Base-by-base conservation (phyloP, 495 filamentous ascomycete species). In the Baudoinia panamericana region DNA sequence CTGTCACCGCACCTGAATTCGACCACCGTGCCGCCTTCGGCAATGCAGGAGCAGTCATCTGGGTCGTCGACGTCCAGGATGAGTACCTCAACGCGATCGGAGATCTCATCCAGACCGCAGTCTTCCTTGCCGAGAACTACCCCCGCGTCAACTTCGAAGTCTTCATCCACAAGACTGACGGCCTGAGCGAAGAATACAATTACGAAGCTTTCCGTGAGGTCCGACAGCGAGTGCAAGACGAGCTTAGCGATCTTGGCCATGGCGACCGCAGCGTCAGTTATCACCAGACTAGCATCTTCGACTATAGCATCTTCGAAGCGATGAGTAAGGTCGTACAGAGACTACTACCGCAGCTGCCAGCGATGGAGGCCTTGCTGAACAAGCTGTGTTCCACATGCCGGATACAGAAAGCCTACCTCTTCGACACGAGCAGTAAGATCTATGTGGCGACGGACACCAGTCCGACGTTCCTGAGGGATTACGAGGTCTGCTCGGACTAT, bases 291-390 rank as follows among this genome's bases (percentile, higher is more conserved):
- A 87, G 80, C 43, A 96, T 97, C 58, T 97, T 93, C 67, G 86
- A 97, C 56, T 88, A 96, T 60, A 85, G 76, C 44, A 93, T 97
- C 48, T 97, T 96, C 57, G 92, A 97, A 58, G 92, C 88, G 9
- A 95, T 96, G 58, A 85, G 79, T 60, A 95, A 94, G 55, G 90
- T 96, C 37, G 93, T 95, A 43, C 90, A 96, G 58, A 93, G 93
- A 57, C 73, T 97, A 16, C 90, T 96, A 30, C 90, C 92, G 4
- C 84, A 92, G 41, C 67, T 97, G 9, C 82, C 84, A 1, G 87
- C 84, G 15, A 75, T 96, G 26, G 92, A 97, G 61, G 79, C 83
- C 27, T 67, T 97, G 58, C 74, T 96, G 47, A 90, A 92, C 55
- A 84, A 82, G 39, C 70, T 96, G 25, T 84, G 76, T 61, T 80